These are phyloP conservation scores for Azolla pinnata DNA, from an alignment of 75 land plant genomes.

Conservation along the genomic window DNA sequence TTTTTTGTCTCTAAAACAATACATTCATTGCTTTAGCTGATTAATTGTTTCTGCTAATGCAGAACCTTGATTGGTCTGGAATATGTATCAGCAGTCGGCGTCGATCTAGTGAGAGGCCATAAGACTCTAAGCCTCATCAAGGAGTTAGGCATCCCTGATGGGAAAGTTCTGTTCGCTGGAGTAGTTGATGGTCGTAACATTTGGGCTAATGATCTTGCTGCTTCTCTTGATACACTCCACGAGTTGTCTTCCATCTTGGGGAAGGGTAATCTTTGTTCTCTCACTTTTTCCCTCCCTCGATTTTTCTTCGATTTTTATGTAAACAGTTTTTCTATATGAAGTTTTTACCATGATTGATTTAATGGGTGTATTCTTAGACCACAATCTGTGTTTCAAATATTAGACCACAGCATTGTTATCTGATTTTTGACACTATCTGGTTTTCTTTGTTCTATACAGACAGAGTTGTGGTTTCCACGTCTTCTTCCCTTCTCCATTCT, in stretches of 20 bases:
- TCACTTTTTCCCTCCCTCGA: too few relatives aligned
- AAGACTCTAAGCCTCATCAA: constrained; percentile 27
- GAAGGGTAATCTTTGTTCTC: too few relatives aligned
- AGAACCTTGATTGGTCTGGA: constrained; percentile 18
- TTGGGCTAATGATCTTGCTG: constrained; percentile 38
- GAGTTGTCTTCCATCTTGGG: constrained; percentile 16
- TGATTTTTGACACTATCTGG: too few relatives aligned
- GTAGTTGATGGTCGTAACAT: constrained; percentile 35
- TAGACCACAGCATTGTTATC: too few relatives aligned
- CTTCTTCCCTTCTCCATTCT: constrained; percentile 71
- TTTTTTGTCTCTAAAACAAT: too few relatives aligned
- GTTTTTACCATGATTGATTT: too few relatives aligned
- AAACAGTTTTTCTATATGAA: too few relatives aligned
- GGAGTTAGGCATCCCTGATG: constrained; percentile 19
- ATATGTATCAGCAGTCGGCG: constrained; percentile 25
- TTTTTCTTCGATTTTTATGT: too few relatives aligned
- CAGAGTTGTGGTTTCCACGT: constrained; percentile 68
- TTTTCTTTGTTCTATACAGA: constrained; percentile 28
- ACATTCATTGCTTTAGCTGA: not conserved
- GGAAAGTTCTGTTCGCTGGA: constrained; percentile 29
- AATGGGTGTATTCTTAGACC: too few relatives aligned
- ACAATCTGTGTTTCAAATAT: too few relatives aligned
- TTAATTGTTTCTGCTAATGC: not conserved
- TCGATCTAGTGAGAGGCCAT: constrained; percentile 28
- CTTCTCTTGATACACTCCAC: constrained; percentile 15